Evolutionary conservation across 768 basidiomycete species (phyloP).

Genomic region (Termitomyces sp.): DNA sequence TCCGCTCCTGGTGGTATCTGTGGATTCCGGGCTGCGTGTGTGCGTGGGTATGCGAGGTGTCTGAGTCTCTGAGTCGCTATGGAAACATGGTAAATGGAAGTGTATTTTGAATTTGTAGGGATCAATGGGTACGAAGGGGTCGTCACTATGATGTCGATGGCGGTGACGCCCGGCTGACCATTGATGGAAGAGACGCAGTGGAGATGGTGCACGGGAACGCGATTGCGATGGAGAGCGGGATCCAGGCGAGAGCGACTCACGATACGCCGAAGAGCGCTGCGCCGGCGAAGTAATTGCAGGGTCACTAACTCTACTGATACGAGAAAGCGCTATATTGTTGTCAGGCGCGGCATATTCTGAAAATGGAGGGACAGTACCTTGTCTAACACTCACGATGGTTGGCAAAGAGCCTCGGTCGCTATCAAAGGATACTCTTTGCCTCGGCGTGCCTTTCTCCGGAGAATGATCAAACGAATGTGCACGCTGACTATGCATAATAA

Average conservation of each 20-base stretch:
- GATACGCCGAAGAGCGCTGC: constrained; percentile 21
- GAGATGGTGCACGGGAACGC: constrained; percentile 40
- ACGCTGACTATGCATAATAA: constrained; percentile 11
- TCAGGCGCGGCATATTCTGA: neutral
- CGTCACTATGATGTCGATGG: constrained; percentile 36
- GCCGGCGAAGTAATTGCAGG: constrained; percentile 28
- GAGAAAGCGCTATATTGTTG: constrained; percentile 23
- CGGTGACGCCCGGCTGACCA: constrained; percentile 48
- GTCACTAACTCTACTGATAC: constrained; percentile 28
- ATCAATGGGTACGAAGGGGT: constrained; percentile 52
- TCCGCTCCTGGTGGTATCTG: constrained; percentile 2
- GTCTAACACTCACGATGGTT: constrained; percentile 30
- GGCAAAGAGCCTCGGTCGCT: constrained; percentile 41
- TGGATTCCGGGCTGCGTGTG: constrained; percentile 1
- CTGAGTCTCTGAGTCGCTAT: constrained; percentile 1
- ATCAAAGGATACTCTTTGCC: constrained; percentile 52
- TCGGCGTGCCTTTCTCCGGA: constrained; percentile 37
- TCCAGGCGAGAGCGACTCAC: constrained; percentile 16
- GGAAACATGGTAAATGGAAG: constrained; percentile 13
- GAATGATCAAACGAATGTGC: constrained; percentile 31
- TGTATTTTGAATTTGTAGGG: constrained; percentile 38
- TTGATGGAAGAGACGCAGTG: constrained; percentile 52
- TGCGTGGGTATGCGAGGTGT: constrained; percentile 4
- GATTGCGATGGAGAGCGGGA: constrained; percentile 47
- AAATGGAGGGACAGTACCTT: constrained; percentile 25